Conservation (phyloP, 192 early-diverging fungal genomes). For the Globomyces pollinis-pini region DNA sequence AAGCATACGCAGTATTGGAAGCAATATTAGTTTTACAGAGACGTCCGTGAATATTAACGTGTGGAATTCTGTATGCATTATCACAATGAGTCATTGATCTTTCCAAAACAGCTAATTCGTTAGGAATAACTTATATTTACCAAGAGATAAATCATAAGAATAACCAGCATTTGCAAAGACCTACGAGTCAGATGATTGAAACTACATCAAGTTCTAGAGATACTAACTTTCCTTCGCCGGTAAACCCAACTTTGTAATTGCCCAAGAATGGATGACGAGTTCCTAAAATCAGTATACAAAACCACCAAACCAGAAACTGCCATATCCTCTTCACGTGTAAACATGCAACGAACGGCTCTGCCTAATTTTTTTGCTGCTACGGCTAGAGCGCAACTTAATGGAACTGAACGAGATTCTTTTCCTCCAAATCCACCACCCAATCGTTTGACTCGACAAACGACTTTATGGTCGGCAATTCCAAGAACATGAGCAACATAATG, state of each 20-base stretch:
- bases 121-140: too few species aligned
- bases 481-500: conserved; percentile 60
- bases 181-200: too few species aligned
- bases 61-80: conserved; percentile 72
- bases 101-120: conserved; percentile 70
- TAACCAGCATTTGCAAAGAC: conserved; percentile 33
- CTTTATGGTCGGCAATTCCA: conserved; percentile 61
- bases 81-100: conserved; percentile 67
- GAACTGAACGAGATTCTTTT: conserved; percentile 51
- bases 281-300: too few species aligned
- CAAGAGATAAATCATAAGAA: conserved; percentile 30
- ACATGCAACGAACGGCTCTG: conserved; percentile 64
- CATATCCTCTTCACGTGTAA: conserved; percentile 84
- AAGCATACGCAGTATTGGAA: conserved; percentile 80
- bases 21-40: conserved; percentile 76
- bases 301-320: too few species aligned
- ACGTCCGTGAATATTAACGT: conserved; percentile 55
- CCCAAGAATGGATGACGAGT: conserved; percentile 72
- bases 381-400: conserved; percentile 55
- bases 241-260: conserved; percentile 69
- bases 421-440: conserved; percentile 85
- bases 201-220: conserved; percentile 51
- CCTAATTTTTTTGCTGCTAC: conserved; percentile 61
- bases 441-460: conserved; percentile 73
- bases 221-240: conserved; percentile 54